Conservation (phyloP, 2,329 filamentous ascomycete species). For the Xylariaceae sp. region DNA sequence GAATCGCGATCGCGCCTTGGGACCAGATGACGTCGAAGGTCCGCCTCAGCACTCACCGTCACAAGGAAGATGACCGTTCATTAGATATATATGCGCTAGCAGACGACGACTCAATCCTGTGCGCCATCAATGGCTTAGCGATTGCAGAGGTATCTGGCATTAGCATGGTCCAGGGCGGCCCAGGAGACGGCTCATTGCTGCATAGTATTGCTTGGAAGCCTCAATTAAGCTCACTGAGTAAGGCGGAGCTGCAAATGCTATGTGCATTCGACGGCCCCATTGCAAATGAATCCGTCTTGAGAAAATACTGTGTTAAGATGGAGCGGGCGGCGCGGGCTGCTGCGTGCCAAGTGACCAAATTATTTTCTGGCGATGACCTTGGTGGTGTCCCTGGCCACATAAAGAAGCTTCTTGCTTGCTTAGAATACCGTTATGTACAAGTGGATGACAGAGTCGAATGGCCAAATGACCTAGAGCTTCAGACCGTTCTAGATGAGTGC, state of each 20-base stretch:
- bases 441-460: no score
- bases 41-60: not conserved
- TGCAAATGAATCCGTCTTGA: no score
- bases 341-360: not conserved
- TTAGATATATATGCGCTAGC: no score
- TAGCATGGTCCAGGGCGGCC: not conserved
- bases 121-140: not conserved
- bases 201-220: constrained; percentile 42
- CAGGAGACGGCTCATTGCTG: constrained; percentile 31
- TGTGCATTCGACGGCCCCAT: no score
- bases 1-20: constrained; percentile 3
- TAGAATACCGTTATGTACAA: no score
- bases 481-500: not conserved
- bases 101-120: not conserved
- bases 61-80: no score
- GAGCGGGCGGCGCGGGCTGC: not conserved
- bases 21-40: not conserved
- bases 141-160: not conserved
- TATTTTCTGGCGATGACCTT: not conserved
- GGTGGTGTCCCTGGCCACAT: not conserved
- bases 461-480: not conserved
- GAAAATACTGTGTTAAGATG: constrained; percentile 15
- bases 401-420: not conserved
- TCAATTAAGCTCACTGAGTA: constrained; percentile 37
- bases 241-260: constrained; percentile 27